Conservation (phyloP, 2,329 filamentous ascomycete genomes). For the Sclerotiophoma versabilis region DNA sequence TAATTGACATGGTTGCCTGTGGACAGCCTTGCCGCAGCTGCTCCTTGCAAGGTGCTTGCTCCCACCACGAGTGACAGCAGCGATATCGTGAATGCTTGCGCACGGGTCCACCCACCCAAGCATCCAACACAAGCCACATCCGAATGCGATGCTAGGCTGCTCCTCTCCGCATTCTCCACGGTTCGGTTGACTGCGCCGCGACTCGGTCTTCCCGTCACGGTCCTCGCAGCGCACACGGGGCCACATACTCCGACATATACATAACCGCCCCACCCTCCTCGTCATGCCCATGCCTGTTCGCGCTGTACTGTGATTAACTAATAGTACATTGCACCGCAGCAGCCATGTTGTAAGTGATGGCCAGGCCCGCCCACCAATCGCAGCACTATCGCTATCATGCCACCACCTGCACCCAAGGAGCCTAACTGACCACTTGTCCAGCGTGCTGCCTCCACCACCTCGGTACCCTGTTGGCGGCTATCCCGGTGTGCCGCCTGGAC, state of each 20-base stretch:
- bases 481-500: conserved; percentile 74
- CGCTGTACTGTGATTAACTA: conserved; percentile 26
- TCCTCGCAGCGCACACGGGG: conserved; percentile 16
- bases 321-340: conserved; percentile 36
- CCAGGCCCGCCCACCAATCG: conserved; percentile 34
- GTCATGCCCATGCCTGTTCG: conserved; percentile 12
- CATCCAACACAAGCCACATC: conserved; percentile 19
- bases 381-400: conserved; percentile 19
- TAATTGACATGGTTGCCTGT: background rate
- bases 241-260: conserved; percentile 5
- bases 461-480: conserved; percentile 81
- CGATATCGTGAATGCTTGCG: background rate
- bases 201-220: conserved; percentile 5
- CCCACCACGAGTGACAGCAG: background rate
- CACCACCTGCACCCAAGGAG: conserved; percentile 22
- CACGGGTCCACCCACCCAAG: conserved; percentile 9
- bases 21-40: conserved; percentile 4
- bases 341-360: conserved; percentile 47
- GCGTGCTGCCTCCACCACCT: conserved; percentile 80
- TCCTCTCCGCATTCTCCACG: conserved; percentile 22
- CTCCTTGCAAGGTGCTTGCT: background rate
- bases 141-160: conserved; percentile 16
- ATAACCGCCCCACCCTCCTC: conserved; percentile 14
- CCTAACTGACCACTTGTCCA: conserved; percentile 37
- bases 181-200: conserved; percentile 16